phyloP scores from a whole-genome alignment of 257 asterid genomes.

The Scutellaria barbata region DNA sequence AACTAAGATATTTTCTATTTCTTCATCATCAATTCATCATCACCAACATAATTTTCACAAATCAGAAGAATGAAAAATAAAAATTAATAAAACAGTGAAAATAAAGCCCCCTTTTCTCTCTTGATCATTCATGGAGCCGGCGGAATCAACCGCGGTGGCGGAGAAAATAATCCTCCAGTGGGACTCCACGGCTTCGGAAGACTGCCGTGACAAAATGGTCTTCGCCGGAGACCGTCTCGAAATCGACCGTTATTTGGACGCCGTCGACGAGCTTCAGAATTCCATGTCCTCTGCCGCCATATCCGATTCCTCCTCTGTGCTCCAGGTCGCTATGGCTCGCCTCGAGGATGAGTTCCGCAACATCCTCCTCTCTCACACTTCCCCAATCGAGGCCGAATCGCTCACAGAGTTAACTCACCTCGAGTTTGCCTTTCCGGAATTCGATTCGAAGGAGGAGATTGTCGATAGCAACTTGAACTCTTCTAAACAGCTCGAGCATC shows the following conservation, averaged over 20 bases:
- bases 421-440: slow-evolving; percentile 48
- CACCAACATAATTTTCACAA: too few relatives aligned
- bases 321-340: slow-evolving; percentile 96
- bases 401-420: slow-evolving; percentile 52
- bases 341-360: slow-evolving; percentile 94
- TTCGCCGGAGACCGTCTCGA: slow-evolving; percentile 76
- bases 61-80: too few relatives aligned
- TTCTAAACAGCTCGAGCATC: slow-evolving; percentile 61
- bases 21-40: too few relatives aligned
- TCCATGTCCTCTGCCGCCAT: slow-evolving; percentile 51
- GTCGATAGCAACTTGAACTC: slow-evolving; percentile 32
- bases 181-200: slow-evolving; percentile 85
- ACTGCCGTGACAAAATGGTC: slow-evolving; percentile 72
- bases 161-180: slow-evolving; percentile 61
- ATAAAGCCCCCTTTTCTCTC: too few relatives aligned
- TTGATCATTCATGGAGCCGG: slow-evolving; percentile 57
- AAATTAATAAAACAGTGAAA: too few relatives aligned
- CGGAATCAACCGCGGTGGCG: slow-evolving; percentile 62
- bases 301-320: slow-evolving; percentile 54
- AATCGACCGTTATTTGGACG: slow-evolving; percentile 74
- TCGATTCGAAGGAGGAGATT: slow-evolving; percentile 44
- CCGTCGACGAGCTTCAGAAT: slow-evolving; percentile 81
- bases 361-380: slow-evolving; percentile 68
- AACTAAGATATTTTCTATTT: too few relatives aligned
- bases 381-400: slow-evolving; percentile 65